Conservation (phyloP, 495 filamentous ascomycete genomes). For the Aspergillus baeticus region DNA sequence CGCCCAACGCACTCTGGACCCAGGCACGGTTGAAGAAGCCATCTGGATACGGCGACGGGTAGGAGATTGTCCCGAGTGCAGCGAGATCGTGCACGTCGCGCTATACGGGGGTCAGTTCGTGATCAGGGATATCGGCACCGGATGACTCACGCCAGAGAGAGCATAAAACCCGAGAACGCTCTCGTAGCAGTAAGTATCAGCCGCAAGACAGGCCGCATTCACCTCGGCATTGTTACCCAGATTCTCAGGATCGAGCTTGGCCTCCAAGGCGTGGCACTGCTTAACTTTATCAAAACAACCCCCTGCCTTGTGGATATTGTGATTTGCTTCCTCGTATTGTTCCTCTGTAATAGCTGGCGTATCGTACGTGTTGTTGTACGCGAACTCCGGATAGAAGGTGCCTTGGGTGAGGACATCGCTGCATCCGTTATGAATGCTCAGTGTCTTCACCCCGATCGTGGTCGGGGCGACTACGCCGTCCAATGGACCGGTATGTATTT, state of each 20-base stretch:
- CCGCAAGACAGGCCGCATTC: background rate
- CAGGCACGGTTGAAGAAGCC: slow-evolving; percentile 56
- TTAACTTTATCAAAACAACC: slow-evolving; percentile 55
- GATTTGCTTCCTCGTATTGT: slow-evolving; percentile 34
- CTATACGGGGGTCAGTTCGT: background rate
- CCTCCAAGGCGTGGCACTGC: slow-evolving; percentile 34
- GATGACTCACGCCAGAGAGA: background rate
- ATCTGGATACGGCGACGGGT: background rate
- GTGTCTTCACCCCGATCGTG: slow-evolving; percentile 25
- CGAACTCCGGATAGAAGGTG: slow-evolving; percentile 58
- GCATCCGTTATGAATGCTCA: slow-evolving; percentile 59
- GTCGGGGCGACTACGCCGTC: slow-evolving; percentile 19
- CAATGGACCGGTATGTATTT: slow-evolving; percentile 34
- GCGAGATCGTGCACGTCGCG: background rate
- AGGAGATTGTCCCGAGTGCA: background rate
- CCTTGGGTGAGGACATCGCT: slow-evolving; percentile 63
- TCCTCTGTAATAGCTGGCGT: slow-evolving; percentile 53
- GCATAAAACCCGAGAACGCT: background rate
- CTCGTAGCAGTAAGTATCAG: background rate
- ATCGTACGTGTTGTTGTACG: slow-evolving; percentile 66
- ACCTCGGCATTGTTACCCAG: background rate
- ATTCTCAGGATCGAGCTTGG: slow-evolving; percentile 3
- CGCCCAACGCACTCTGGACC: slow-evolving; percentile 57
- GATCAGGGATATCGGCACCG: background rate
- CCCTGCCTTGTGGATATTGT: slow-evolving; percentile 39